Evolutionary conservation across 345 rosid species (phyloP).

Genomic region (Melaleuca quinquenervia): DNA sequence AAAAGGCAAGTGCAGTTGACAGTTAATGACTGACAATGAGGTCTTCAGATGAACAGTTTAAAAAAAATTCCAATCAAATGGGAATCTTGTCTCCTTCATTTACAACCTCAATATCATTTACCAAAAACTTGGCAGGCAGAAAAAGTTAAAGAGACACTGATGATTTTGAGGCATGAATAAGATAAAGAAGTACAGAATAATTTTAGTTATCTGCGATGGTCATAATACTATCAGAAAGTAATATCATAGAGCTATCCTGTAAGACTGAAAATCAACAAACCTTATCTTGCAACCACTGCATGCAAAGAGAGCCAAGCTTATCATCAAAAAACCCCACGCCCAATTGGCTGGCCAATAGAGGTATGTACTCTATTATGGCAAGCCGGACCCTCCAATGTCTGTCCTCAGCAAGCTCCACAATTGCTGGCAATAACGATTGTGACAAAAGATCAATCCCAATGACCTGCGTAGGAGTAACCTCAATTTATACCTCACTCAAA

Average conservation of each 20-base stretch:
- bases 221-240: not conserved
- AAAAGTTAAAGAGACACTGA: not conserved
- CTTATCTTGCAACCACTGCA: constrained; percentile 99
- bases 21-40: not conserved
- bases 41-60: not conserved
- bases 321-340: constrained; percentile 91
- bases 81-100: not conserved
- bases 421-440: constrained; percentile 87
- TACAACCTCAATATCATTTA: not conserved
- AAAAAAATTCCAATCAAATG: not conserved
- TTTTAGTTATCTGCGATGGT: not conserved
- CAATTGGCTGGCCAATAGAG: constrained; percentile 85
- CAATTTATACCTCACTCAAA: not conserved
- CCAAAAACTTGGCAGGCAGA: not conserved
- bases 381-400: constrained; percentile 96
- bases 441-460: constrained; percentile 93
- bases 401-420: constrained; percentile 97
- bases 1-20: not conserved
- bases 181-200: not conserved
- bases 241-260: not conserved
- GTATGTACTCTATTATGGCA: constrained; percentile 94
- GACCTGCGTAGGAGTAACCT: constrained; percentile 33
- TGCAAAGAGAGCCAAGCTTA: constrained; percentile 90
- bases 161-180: not conserved
- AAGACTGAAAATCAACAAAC: constrained; percentile 17